phyloP scores from a whole-genome alignment of 176 grass and related monocot genomes.

The Tuctoria greenei region DNA sequence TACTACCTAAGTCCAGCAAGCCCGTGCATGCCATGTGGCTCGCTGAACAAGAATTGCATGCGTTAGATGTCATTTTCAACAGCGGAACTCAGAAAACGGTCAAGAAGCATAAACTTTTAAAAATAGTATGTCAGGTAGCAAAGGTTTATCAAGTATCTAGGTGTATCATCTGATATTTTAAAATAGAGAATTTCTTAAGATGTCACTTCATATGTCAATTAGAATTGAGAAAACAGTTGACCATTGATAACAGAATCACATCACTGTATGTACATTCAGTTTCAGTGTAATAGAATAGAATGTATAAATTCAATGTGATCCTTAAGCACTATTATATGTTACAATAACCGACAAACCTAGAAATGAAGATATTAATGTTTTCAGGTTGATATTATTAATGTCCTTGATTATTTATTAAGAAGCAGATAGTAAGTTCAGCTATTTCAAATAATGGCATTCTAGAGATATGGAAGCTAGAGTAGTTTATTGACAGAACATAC shows the following conservation, averaged over 20 bases:
- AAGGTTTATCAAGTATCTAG: background rate
- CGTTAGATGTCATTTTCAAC: background rate
- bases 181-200: background rate
- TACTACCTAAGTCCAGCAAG: no score
- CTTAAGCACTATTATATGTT: background rate
- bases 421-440: slow-evolving; percentile 13
- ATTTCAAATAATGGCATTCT: background rate
- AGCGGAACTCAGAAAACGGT: background rate
- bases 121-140: background rate
- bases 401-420: background rate
- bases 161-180: slow-evolving; percentile 11
- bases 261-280: background rate
- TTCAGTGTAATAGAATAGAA: background rate
- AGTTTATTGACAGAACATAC: slow-evolving; percentile 43
- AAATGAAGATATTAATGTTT: slow-evolving; percentile 8
- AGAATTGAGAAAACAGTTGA: background rate
- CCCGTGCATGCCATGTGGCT: background rate
- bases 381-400: background rate
- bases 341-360: background rate
- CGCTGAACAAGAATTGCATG: background rate
- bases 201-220: background rate
- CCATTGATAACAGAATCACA: background rate
- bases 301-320: background rate
- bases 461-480: background rate
- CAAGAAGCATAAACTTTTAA: background rate